These are phyloP conservation scores for Thecaphora frezii DNA, from an alignment of 1,284 basidiomycete species.

Conservation along the genomic window DNA sequence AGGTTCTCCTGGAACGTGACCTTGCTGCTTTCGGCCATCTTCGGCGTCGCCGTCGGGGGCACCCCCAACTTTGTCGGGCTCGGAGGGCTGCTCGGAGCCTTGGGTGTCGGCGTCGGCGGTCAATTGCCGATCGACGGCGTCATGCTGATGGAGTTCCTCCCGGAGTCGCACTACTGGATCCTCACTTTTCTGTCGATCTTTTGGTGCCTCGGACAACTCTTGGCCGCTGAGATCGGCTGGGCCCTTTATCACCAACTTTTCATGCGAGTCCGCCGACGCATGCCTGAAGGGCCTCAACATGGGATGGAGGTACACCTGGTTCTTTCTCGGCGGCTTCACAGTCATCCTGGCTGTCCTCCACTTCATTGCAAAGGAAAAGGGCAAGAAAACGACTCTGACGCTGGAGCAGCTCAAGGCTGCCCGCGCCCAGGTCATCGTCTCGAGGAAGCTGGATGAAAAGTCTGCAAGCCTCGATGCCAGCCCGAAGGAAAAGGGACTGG, in stretches of 20 bases:
- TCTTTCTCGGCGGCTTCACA: slow-evolving; percentile 47
- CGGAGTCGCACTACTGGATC: slow-evolving; percentile 63
- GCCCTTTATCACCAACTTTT: slow-evolving; percentile 64
- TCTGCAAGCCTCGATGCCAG: slow-evolving; percentile 8
- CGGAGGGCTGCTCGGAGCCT: slow-evolving; percentile 64
- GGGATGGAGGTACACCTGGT: slow-evolving; percentile 70
- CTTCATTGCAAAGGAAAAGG: slow-evolving; percentile 72
- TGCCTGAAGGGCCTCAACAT: slow-evolving; percentile 65
- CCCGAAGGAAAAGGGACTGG: not conserved
- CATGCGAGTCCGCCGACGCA: slow-evolving; percentile 47
- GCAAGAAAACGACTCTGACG: slow-evolving; percentile 53
- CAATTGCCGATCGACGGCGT: slow-evolving; percentile 60
- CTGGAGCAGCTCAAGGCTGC: slow-evolving; percentile 38
- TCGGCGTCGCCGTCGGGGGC: slow-evolving; percentile 67
- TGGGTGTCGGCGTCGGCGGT: slow-evolving; percentile 67
- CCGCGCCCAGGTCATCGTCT: slow-evolving; percentile 36
- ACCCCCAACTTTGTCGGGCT: slow-evolving; percentile 65
- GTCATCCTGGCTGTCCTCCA: slow-evolving; percentile 68
- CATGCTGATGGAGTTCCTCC: slow-evolving; percentile 53
- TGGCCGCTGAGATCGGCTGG: slow-evolving; percentile 53
- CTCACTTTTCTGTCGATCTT: slow-evolving; percentile 69
- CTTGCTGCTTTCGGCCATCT: slow-evolving; percentile 66
- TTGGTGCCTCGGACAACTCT: slow-evolving; percentile 69
- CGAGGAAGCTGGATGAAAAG: slow-evolving; percentile 61
- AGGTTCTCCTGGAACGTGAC: slow-evolving; percentile 68